Percentiles rank a stretch among this genome's conserved stretches.
phyloP scores from a whole-genome alignment of 129 eudicot species.

The Flaveria linearis region DNA sequence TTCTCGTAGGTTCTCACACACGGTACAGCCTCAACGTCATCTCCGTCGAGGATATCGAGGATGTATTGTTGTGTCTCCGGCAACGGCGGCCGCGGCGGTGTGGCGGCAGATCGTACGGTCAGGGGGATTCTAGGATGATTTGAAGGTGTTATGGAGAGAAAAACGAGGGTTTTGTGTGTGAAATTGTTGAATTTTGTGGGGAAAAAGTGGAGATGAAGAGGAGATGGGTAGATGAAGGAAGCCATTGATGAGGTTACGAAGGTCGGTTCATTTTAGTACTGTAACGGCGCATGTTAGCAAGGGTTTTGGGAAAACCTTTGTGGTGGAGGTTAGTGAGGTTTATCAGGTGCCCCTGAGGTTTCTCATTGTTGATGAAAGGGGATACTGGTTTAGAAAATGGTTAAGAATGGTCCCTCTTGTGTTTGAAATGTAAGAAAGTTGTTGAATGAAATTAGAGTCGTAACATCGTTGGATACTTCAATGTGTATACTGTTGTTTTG shows the following conservation, averaged over 20 bases:
- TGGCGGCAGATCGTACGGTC: constrained; percentile 18
- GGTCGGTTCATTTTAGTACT: constrained; percentile 26
- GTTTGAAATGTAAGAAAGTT: too few species aligned
- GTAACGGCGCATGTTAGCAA: constrained; percentile 28
- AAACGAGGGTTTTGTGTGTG: constrained; percentile 12
- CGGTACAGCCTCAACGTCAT: constrained; percentile 43
- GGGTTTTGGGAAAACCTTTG: constrained; percentile 28
- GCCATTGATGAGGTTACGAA: constrained; percentile 53
- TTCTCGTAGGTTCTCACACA: constrained; percentile 81
- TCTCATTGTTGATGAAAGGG: too few species aligned
- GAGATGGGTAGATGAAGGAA: constrained; percentile 28
- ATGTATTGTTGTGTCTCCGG: constrained; percentile 52
- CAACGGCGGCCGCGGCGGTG: constrained; percentile 39
- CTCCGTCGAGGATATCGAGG: constrained; percentile 52
- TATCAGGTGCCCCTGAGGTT: neutral
- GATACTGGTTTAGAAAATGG: too few species aligned
- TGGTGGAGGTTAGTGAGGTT: neutral
- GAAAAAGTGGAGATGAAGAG: constrained; percentile 32
- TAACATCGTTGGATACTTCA: too few species aligned
- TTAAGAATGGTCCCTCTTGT: too few species aligned
- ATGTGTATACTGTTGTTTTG: too few species aligned
- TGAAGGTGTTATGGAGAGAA: constrained; percentile 35
- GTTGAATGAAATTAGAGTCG: too few species aligned
- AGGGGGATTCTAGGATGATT: constrained; percentile 20
- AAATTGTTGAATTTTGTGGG: constrained; percentile 23